Conservation (phyloP, 2,329 filamentous ascomycete species). For the Pleomassaria siparia region DNA sequence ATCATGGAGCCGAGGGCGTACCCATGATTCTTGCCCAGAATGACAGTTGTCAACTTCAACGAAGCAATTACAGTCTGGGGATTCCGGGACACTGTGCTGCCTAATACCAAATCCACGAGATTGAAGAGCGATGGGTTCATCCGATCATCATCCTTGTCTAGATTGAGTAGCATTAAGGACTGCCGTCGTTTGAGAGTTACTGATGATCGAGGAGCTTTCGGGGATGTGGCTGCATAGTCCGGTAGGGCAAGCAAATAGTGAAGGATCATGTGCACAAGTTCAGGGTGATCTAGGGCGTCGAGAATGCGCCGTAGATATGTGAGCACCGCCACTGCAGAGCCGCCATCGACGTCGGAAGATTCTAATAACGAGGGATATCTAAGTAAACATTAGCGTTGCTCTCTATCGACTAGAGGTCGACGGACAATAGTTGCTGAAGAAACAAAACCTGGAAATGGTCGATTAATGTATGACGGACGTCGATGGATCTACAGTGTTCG, state of each 20-base stretch:
- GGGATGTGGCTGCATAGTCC: conserved; percentile 50
- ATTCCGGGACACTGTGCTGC: conserved; percentile 80
- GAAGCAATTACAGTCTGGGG: conserved; percentile 89
- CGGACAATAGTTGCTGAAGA: conserved; percentile 86
- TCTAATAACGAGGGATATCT: conserved; percentile 95
- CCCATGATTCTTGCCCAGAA: conserved; percentile 82
- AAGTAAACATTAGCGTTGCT: conserved; percentile 15
- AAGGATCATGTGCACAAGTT: conserved; percentile 91
- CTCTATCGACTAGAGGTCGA: conserved; percentile 12
- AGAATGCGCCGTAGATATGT: conserved; percentile 91
- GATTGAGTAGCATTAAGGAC: conserved; percentile 81
- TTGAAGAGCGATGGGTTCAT: conserved; percentile 89
- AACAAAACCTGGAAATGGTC: conserved; percentile 98
- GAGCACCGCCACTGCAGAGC: conserved; percentile 92
- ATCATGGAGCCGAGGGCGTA: conserved; percentile 80
- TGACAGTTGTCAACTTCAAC: conserved; percentile 80
- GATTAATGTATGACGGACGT: conserved; percentile 88
- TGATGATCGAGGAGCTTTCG: conserved; percentile 45
- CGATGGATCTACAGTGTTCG: conserved; percentile 88
- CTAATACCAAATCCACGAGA: conserved; percentile 83
- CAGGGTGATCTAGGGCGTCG: conserved; percentile 86
- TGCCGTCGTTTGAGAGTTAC: conserved; percentile 78
- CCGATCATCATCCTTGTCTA: conserved; percentile 72
- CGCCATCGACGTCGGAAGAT: conserved; percentile 94
- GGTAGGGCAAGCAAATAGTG: conserved; percentile 87